Conservation (phyloP, 495 filamentous ascomycete genomes). For the Penicillium lividum region DNA sequence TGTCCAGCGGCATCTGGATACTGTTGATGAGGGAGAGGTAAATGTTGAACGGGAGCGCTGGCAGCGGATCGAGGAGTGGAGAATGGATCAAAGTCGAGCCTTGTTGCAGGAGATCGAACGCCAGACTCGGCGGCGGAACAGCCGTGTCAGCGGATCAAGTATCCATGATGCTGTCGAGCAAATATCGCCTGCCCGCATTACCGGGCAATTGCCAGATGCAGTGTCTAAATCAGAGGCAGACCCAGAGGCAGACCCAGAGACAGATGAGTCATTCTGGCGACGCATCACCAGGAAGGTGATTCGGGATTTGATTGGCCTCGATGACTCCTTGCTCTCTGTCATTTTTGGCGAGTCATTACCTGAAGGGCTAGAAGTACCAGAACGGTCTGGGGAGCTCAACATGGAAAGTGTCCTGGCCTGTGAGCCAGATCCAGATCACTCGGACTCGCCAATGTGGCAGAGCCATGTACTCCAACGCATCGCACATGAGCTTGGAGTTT, state of each 20-base stretch:
- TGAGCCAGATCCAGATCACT: conserved; percentile 37
- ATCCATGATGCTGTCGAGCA: conserved; percentile 24
- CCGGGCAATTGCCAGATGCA: conserved; percentile 22
- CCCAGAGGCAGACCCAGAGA: conserved; percentile 23
- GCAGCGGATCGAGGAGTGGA: conserved; percentile 85
- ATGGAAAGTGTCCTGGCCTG: conserved; percentile 38
- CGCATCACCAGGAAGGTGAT: conserved; percentile 84
- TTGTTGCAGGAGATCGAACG: conserved; percentile 86
- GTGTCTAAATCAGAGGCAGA: conserved; percentile 23
- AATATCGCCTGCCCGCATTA: conserved; percentile 21
- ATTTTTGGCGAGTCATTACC: conserved; percentile 85
- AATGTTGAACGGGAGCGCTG: conserved; percentile 64
- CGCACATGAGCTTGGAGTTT: conserved; percentile 77
- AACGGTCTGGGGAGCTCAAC: conserved; percentile 15
- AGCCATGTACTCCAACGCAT: conserved; percentile 77
- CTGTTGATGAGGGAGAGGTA: conserved; percentile 59
- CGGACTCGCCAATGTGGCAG: conserved; percentile 65
- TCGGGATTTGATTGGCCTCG: conserved; percentile 85
- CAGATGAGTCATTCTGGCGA: conserved; percentile 71
- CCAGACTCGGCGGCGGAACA: conserved; percentile 66
- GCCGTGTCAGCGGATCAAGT: conserved; percentile 37
- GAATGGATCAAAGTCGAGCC: conserved; percentile 82
- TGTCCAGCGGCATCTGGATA: conserved; percentile 65
- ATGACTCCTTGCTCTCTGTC: conserved; percentile 78
- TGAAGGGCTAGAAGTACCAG: conserved; percentile 10